A percentile compares a stretch with the other conserved stretches of the same genome.
Conservation (phyloP, 306 rosid species). For the Glycine latifolia region DNA sequence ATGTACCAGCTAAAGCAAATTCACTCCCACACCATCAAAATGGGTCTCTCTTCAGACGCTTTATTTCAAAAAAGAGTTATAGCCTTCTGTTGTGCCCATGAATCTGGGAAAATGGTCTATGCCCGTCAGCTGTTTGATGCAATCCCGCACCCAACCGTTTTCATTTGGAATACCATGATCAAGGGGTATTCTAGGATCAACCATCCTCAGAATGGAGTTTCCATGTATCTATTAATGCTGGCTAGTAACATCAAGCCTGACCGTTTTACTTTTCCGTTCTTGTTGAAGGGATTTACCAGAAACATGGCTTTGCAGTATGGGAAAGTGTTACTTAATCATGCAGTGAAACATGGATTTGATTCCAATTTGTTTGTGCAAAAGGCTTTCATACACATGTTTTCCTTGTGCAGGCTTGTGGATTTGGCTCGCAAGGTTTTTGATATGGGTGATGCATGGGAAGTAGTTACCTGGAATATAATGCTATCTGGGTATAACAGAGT, state of each 20-base stretch:
- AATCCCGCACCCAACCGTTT: constrained; percentile 70
- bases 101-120: constrained; percentile 64
- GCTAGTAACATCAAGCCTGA: constrained; percentile 64
- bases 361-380: constrained; percentile 75
- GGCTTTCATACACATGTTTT: constrained; percentile 72
- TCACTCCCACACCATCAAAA: constrained; percentile 65
- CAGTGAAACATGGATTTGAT: constrained; percentile 68
- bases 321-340: constrained; percentile 69
- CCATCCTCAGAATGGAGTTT: constrained; percentile 59
- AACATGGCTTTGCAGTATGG: constrained; percentile 56
- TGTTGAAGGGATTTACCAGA: constrained; percentile 70
- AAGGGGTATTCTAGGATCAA: constrained; percentile 71
- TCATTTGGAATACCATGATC: constrained; percentile 78
- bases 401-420: constrained; percentile 63
- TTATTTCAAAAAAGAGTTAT: constrained; percentile 54
- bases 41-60: constrained; percentile 58
- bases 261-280: constrained; percentile 74
- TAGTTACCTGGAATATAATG: constrained; percentile 78
- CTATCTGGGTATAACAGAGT: constrained; percentile 78
- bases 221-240: constrained; percentile 69
- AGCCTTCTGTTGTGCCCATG: constrained; percentile 55
- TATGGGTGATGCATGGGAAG: constrained; percentile 66
- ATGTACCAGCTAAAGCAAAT: constrained; percentile 75
- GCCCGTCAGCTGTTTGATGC: constrained; percentile 73
- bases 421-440: constrained; percentile 68